A percentile compares a stretch with the other conserved stretches of the same genome.
Conservation (phyloP, 2,329 filamentous ascomycete species). For the Exophiala viscosa region DNA sequence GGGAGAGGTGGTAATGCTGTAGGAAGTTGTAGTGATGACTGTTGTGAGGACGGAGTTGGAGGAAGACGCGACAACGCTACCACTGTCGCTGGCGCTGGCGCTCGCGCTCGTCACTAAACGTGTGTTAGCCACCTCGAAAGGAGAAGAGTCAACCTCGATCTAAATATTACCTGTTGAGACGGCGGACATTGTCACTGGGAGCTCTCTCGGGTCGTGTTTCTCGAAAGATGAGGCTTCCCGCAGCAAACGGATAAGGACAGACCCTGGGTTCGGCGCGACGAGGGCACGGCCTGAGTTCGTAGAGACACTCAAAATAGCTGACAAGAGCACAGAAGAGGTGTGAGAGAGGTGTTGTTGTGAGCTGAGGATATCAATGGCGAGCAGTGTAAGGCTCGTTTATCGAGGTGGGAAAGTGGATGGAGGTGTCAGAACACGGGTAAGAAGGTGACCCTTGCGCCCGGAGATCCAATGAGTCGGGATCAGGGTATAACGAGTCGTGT, state of each 20-base stretch:
- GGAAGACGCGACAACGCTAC: neutral
- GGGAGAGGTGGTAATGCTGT: slow-evolving; percentile 18
- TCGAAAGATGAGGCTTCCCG: slow-evolving; percentile 2
- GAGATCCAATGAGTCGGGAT: neutral
- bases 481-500: neutral
- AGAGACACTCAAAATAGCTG: neutral
- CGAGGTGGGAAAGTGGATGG: slow-evolving; percentile 12
- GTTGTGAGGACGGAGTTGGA: slow-evolving; percentile 23
- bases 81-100: too few species aligned
- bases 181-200: neutral
- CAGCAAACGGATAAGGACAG: slow-evolving; percentile 1
- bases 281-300: neutral
- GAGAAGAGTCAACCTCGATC: neutral
- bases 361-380: neutral
- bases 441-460: neutral
- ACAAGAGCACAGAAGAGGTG: neutral
- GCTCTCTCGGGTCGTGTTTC: neutral
- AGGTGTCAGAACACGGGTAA: slow-evolving; percentile 12
- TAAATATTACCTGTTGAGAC: slow-evolving; percentile 10
- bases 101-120: too few species aligned
- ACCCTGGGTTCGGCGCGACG: neutral
- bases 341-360: neutral
- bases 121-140: neutral
- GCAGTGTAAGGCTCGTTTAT: neutral
- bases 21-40: slow-evolving; percentile 30